Conservation (phyloP, 768 basidiomycete genomes). For the Tulasnella sp. region DNA sequence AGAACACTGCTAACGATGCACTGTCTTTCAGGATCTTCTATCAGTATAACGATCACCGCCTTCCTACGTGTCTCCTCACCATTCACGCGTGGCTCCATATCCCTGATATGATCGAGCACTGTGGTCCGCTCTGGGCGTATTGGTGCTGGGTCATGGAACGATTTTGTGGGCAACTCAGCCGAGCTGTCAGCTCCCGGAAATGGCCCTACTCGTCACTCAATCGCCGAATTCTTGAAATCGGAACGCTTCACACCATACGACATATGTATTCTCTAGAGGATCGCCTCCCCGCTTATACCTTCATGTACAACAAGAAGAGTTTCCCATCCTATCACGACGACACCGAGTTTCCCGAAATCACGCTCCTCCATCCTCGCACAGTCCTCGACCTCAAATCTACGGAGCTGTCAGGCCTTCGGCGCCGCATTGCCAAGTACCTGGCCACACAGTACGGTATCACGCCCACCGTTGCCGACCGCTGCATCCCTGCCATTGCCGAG, state of each 20-base stretch:
- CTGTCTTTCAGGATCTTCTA: constrained; percentile 5
- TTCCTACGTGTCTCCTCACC: not conserved
- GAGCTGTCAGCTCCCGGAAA: not conserved
- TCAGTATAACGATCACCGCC: not conserved
- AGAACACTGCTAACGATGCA: not conserved
- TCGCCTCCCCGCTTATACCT: not conserved
- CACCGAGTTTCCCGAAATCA: too few relatives aligned
- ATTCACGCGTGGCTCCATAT: constrained; percentile 15
- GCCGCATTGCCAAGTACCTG: not conserved
- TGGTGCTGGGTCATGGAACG: constrained; percentile 25
- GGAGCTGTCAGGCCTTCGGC: not conserved
- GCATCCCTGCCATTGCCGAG: too few relatives aligned
- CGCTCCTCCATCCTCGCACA: not conserved
- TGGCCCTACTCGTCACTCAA: constrained; percentile 8
- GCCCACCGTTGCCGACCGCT: too few relatives aligned
- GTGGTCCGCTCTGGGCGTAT: constrained; percentile 22
- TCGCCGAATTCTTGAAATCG: constrained; percentile 1
- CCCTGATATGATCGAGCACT: not conserved
- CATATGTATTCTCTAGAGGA: not conserved
- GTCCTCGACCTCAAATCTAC: not conserved
- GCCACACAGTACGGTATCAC: not conserved
- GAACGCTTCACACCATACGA: not conserved
- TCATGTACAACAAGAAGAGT: not conserved
- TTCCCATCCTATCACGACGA: not conserved
- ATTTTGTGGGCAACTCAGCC: not conserved